Conservation (phyloP, 2,329 filamentous ascomycete genomes). For the Fusarium euwallaceae region DNA sequence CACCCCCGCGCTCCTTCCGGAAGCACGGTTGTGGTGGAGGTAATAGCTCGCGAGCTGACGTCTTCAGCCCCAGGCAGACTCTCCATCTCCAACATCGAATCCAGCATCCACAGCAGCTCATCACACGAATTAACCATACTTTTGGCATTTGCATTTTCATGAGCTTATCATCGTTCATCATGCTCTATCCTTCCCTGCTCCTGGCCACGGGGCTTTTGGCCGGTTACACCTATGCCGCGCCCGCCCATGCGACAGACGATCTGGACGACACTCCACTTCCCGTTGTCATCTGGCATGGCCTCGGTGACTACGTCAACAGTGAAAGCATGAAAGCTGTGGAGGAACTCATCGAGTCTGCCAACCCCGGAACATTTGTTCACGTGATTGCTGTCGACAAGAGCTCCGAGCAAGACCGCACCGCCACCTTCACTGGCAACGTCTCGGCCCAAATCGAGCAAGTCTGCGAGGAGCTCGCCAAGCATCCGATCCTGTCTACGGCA, state of each 20-base stretch:
- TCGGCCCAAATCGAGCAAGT: conserved; percentile 81
- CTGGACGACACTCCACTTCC: conserved; percentile 79
- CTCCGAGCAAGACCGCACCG: conserved; percentile 77
- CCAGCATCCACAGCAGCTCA: conserved; percentile 18
- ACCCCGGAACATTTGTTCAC: conserved; percentile 90
- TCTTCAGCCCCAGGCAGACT: conserved; percentile 31
- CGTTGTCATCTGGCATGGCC: conserved; percentile 93
- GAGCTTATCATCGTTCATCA: conserved; percentile 8
- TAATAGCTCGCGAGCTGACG: conserved; percentile 32
- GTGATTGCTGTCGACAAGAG: conserved; percentile 79
- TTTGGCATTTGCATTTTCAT: conserved; percentile 6
- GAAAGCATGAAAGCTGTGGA: conserved; percentile 81
- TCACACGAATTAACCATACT: conserved; percentile 6
- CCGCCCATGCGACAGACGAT: conserved; percentile 47
- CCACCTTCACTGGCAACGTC: conserved; percentile 92
- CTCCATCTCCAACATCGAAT: conserved; percentile 25
- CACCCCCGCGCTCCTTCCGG: conserved; percentile 23
- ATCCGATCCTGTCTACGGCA: conserved; percentile 85
- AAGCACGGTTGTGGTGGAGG: conserved; percentile 29
- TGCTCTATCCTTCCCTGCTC: conserved; percentile 37
- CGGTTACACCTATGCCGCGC: conserved; percentile 37
- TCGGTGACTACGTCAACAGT: conserved; percentile 80
- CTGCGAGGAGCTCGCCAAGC: conserved; percentile 79
- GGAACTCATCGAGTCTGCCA: conserved; percentile 75
- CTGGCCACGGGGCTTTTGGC: conserved; percentile 51